These are phyloP conservation scores for Spinacia oleracea DNA, from an alignment of 179 eudicot species.

Conservation along the genomic window DNA sequence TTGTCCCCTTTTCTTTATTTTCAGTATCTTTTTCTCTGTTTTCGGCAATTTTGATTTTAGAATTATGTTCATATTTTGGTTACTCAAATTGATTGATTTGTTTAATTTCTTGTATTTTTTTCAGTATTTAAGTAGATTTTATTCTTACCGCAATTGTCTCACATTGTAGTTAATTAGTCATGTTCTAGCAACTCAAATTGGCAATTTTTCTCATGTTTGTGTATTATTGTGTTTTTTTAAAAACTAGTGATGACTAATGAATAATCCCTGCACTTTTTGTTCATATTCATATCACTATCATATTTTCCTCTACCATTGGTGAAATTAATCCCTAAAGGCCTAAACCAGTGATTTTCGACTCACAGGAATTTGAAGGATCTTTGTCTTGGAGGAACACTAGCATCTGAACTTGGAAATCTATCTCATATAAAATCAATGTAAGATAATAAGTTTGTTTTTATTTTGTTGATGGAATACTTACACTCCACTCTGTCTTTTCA, in stretches of 20 bases:
- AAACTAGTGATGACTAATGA: not conserved
- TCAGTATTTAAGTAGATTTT: not conserved
- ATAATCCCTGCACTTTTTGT: not conserved
- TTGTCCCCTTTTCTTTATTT: not conserved
- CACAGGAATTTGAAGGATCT: slow-evolving; percentile 65
- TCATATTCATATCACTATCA: no score
- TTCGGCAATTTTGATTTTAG: not conserved
- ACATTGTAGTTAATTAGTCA: not conserved
- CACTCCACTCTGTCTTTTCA: not conserved
- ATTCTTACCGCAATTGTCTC: not conserved
- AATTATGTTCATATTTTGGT: not conserved
- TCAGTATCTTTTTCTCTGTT: not conserved
- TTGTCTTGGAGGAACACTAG: slow-evolving; percentile 66
- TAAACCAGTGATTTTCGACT: slow-evolving; percentile 11
- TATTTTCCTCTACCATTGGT: not conserved
- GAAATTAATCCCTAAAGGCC: not conserved
- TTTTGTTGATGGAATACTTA: not conserved
- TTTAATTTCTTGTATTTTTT: not conserved
- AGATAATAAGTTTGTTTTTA: slow-evolving; percentile 18
- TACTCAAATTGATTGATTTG: not conserved
- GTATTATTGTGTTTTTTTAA: not conserved
- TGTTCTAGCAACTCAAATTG: not conserved
- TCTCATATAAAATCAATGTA: slow-evolving; percentile 61
- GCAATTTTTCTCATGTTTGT: not conserved
- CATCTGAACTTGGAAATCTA: slow-evolving; percentile 64